Evolutionary conservation across 179 eudicot species (phyloP).

Genomic region (Pouteria campechiana): DNA sequence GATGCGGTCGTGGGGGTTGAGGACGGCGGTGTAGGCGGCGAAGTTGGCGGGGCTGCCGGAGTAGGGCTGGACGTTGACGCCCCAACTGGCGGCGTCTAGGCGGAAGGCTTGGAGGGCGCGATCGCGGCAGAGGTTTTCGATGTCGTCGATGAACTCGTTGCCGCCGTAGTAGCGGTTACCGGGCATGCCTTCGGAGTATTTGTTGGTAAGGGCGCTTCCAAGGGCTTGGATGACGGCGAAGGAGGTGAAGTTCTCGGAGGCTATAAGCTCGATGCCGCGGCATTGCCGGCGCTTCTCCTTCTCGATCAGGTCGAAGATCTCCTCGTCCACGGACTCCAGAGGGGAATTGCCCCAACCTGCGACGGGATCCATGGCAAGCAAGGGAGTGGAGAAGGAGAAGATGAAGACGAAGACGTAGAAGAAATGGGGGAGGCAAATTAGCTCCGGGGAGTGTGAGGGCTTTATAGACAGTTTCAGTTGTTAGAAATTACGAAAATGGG

Average conservation of each 20-base stretch:
- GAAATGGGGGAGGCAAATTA: too few species aligned
- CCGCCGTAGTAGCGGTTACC: slow-evolving; percentile 63
- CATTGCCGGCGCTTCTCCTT: slow-evolving; percentile 59
- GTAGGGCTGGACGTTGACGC: slow-evolving; percentile 69
- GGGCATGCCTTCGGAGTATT: slow-evolving; percentile 73
- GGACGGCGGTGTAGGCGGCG: slow-evolving; percentile 54
- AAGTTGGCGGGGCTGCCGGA: slow-evolving; percentile 57
- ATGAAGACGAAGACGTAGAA: background rate
- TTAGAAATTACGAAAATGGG: too few species aligned
- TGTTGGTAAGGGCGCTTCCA: slow-evolving; percentile 55
- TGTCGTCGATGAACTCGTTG: slow-evolving; percentile 51
- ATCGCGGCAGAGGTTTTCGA: slow-evolving; percentile 43
- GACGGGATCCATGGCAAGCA: slow-evolving; percentile 46
- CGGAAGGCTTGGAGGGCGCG: slow-evolving; percentile 43
- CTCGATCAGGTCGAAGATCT: slow-evolving; percentile 57
- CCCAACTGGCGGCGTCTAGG: slow-evolving; percentile 44
- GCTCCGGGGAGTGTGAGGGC: too few species aligned
- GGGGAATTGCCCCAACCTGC: slow-evolving; percentile 50
- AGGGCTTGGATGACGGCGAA: slow-evolving; percentile 60
- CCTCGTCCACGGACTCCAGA: slow-evolving; percentile 42
- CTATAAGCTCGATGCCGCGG: slow-evolving; percentile 57
- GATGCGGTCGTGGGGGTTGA: slow-evolving; percentile 59
- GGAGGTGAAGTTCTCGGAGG: slow-evolving; percentile 70
- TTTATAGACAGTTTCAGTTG: too few species aligned
- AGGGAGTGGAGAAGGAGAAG: too few species aligned